Conservation (phyloP, 139 green algal species). For the Prasinococcaceae sp. region DNA sequence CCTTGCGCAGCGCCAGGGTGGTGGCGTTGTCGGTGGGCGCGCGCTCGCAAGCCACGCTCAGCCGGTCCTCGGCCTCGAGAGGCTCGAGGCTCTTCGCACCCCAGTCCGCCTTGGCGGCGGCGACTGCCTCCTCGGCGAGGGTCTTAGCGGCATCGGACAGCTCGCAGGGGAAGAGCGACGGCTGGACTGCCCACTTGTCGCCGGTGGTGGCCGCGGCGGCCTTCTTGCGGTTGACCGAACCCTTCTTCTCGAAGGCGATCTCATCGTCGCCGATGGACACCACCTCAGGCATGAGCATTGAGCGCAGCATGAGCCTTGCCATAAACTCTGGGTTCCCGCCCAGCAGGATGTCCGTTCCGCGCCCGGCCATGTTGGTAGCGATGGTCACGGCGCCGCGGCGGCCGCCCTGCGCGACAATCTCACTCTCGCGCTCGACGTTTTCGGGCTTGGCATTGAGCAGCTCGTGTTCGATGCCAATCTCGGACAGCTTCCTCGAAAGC, state of each 20-base stretch:
- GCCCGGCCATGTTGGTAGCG: conserved; percentile 96
- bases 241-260: conserved; percentile 30
- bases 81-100: conserved; percentile 13
- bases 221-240: conserved; percentile 11
- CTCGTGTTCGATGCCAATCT: conserved; percentile 65
- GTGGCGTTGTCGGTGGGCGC: conserved; percentile 52
- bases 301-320: conserved; percentile 79
- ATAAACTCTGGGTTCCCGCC: conserved; percentile 86
- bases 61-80: conserved; percentile 56
- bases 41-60: conserved; percentile 83
- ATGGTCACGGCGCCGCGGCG: conserved; percentile 66
- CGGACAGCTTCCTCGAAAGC: conserved; percentile 52
- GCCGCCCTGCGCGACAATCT: conserved; percentile 76
- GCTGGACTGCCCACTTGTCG: conserved; percentile 38
- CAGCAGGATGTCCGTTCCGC: conserved; percentile 95
- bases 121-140: conserved; percentile 8
- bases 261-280: conserved; percentile 17
- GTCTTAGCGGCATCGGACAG: conserved; percentile 29
- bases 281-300: conserved; percentile 70
- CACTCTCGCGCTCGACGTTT: conserved; percentile 90
- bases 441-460: conserved; percentile 97
- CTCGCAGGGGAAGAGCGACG: conserved; percentile 74
- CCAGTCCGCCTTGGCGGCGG: conserved; percentile 19
- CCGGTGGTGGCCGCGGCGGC: background rate
- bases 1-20: conserved; percentile 35